Conservation (phyloP, 768 basidiomycete genomes). For the Candolleomyces efflorescens region DNA sequence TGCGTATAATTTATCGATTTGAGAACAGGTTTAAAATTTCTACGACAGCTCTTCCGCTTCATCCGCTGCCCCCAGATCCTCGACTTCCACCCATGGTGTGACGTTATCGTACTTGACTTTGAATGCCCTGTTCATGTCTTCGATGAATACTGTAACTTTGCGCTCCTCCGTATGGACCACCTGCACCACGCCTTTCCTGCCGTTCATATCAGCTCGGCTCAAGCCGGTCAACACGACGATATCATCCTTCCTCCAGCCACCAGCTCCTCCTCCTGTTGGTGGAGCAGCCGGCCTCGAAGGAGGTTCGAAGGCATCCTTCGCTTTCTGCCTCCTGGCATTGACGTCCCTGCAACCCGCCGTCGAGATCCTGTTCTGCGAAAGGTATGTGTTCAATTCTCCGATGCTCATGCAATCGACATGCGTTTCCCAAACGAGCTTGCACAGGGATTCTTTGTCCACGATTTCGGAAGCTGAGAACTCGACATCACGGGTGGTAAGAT, state of each 20-base stretch:
- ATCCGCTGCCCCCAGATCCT: slow-evolving; percentile 7
- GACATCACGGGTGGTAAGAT: slow-evolving; percentile 13
- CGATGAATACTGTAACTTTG: slow-evolving; percentile 14
- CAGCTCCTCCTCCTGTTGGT: background rate
- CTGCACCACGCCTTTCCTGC: slow-evolving; percentile 12
- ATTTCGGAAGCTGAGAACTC: slow-evolving; percentile 9
- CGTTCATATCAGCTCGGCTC: slow-evolving; percentile 15
- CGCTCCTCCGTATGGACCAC: slow-evolving; percentile 9
- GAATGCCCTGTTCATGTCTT: slow-evolving; percentile 12
- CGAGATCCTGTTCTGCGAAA: slow-evolving; percentile 11
- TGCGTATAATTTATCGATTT: background rate
- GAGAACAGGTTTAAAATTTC: background rate
- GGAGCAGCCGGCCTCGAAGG: background rate
- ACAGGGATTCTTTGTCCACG: slow-evolving; percentile 17
- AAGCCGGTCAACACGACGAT: slow-evolving; percentile 13
- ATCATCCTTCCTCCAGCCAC: slow-evolving; percentile 12
- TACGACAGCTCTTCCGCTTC: slow-evolving; percentile 14
- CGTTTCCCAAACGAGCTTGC: slow-evolving; percentile 16
- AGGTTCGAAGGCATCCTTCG: slow-evolving; percentile 12
- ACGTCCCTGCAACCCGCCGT: slow-evolving; percentile 14
- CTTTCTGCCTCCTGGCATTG: slow-evolving; percentile 12
- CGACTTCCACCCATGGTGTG: background rate
- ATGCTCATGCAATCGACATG: slow-evolving; percentile 16
- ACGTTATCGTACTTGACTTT: slow-evolving; percentile 18
- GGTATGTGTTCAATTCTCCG: slow-evolving; percentile 12